Conservation (phyloP, 352 stramenopile genomes). For the Globisporangium orthogonon region DNA sequence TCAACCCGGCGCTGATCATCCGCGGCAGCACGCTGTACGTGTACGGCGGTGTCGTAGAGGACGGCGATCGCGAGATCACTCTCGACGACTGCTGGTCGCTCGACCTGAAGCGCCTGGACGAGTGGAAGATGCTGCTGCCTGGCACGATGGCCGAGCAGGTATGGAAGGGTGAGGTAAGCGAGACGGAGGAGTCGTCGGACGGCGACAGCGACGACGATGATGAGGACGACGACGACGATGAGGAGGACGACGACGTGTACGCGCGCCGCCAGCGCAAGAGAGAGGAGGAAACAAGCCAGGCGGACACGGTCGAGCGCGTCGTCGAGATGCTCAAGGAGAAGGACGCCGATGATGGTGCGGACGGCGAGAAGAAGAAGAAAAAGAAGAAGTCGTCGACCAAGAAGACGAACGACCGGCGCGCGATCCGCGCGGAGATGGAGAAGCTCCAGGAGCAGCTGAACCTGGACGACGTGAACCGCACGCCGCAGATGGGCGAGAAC, state of each 20-base stretch:
- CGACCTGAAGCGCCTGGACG: constrained; percentile 91
- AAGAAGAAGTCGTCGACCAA: constrained; percentile 51
- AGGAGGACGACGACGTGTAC: constrained; percentile 37
- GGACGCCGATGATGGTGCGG: constrained; percentile 16
- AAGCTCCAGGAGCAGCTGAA: constrained; percentile 76
- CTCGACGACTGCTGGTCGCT: constrained; percentile 94
- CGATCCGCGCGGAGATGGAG: constrained; percentile 77
- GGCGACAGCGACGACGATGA: constrained; percentile 73
- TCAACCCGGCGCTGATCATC: constrained; percentile 86
- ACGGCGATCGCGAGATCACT: constrained; percentile 93
- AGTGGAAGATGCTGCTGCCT: constrained; percentile 89
- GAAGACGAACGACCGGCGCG: constrained; percentile 56
- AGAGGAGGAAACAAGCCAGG: constrained; percentile 14
- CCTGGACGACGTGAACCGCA: constrained; percentile 60
- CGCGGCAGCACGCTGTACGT: constrained; percentile 89
- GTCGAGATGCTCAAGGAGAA: constrained; percentile 59
- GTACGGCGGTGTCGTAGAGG: constrained; percentile 92
- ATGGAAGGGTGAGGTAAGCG: constrained; percentile 83
- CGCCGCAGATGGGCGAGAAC: constrained; percentile 77
- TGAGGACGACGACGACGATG: constrained; percentile 43
- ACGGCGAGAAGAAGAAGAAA: constrained; percentile 17
- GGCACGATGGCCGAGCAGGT: constrained; percentile 93
- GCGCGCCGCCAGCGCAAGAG: constrained; percentile 12
- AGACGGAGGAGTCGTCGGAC: constrained; percentile 84
- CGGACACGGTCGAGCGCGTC: constrained; percentile 44